These are phyloP conservation scores for Pulveroboletus frians DNA, from an alignment of 768 basidiomycete genomes.

Conservation along the genomic window DNA sequence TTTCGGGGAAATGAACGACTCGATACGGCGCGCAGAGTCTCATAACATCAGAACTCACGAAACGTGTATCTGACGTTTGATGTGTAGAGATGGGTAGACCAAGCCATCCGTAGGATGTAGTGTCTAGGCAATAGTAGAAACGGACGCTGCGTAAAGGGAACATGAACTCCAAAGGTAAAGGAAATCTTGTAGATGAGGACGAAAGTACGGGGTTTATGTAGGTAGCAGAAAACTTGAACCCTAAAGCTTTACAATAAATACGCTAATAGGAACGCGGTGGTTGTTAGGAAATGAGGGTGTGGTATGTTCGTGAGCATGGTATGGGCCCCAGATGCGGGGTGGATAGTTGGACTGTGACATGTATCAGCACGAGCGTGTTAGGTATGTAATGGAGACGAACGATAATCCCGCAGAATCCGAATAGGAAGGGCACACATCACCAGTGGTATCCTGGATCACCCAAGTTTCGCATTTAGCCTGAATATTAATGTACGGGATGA, in stretches of 20 bases:
- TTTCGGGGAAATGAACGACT: constrained; percentile 59
- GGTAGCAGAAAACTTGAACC: background rate
- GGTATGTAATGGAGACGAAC: constrained; percentile 34
- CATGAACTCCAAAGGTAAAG: background rate
- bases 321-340: constrained; percentile 21
- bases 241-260: constrained; percentile 18
- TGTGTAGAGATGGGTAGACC: background rate
- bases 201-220: background rate
- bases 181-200: background rate
- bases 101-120: background rate
- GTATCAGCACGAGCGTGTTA: constrained; percentile 3
- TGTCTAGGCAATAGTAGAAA: background rate
- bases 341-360: constrained; percentile 27
- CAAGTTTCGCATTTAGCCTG: constrained; percentile 3
- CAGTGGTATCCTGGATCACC: constrained; percentile 33
- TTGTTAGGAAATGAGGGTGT: constrained; percentile 16
- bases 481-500: background rate
- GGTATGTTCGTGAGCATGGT: constrained; percentile 12
- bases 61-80: background rate
- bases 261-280: constrained; percentile 10
- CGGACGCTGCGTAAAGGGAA: background rate
- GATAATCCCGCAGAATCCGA: constrained; percentile 62
- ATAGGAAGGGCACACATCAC: constrained; percentile 64
- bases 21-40: background rate
- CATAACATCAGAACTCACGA: background rate